These are phyloP conservation scores for Pseudoneurospora amorphoporcata DNA, from an alignment of 495 filamentous ascomycete genomes.

Conservation along the genomic window DNA sequence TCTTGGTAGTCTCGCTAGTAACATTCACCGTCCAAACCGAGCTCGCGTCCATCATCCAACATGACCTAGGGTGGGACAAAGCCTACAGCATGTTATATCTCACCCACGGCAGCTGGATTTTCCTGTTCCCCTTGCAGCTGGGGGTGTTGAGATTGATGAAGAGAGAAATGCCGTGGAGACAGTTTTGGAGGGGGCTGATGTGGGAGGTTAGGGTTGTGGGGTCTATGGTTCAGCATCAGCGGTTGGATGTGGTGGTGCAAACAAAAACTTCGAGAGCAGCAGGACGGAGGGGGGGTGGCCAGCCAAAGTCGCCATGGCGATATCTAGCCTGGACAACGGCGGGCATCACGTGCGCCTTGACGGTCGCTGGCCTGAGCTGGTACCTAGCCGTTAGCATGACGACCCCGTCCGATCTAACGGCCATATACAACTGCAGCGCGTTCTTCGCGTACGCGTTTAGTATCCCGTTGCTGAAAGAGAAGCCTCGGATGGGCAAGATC, in stretches of 20 bases:
- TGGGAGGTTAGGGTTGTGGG: constrained; percentile 66
- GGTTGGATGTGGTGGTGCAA: constrained; percentile 38
- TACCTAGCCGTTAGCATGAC: constrained; percentile 92
- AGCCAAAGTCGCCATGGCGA: constrained; percentile 34
- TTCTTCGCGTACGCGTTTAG: constrained; percentile 98
- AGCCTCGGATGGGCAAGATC: constrained; percentile 67
- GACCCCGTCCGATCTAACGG: constrained; percentile 82
- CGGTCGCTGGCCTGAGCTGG: constrained; percentile 87
- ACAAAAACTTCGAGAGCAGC: constrained; percentile 5
- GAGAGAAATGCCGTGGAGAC: constrained; percentile 62
- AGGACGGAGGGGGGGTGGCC: constrained; percentile 25
- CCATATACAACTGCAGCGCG: constrained; percentile 97
- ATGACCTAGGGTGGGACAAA: constrained; percentile 84
- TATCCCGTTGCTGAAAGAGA: constrained; percentile 78
- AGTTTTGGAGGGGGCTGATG: constrained; percentile 78
- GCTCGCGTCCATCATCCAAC: constrained; percentile 86
- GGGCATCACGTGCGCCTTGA: constrained; percentile 75
- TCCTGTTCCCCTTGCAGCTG: constrained; percentile 82
- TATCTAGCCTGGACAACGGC: constrained; percentile 73
- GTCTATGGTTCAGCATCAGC: constrained; percentile 70
- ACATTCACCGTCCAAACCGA: constrained; percentile 87
- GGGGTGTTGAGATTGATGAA: constrained; percentile 66
- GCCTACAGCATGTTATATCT: constrained; percentile 98
- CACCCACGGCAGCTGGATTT: constrained; percentile 84
- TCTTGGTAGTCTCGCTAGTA: constrained; percentile 67